These are phyloP conservation scores for Bisporella sp. DNA, from an alignment of 2,329 filamentous ascomycete species.

Conservation along the genomic window DNA sequence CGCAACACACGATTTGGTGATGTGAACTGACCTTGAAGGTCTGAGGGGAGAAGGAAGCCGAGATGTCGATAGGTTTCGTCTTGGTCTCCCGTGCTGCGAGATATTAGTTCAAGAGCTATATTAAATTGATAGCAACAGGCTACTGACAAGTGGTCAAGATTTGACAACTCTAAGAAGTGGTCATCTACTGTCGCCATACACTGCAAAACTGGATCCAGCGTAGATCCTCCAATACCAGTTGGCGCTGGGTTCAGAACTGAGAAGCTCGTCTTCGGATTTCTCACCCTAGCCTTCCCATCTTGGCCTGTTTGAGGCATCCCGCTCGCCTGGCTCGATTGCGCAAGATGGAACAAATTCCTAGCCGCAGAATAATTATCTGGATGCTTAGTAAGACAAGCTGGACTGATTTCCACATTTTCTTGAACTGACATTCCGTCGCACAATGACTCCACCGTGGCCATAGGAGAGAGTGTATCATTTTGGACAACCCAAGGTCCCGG, in stretches of 20 bases:
- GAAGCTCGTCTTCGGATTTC: neutral
- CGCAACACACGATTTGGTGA: neutral
- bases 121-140: neutral
- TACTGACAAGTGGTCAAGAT: neutral
- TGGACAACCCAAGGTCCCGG: neutral
- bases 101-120: neutral
- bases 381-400: neutral
- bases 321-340: neutral
- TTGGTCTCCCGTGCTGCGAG: neutral
- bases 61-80: neutral
- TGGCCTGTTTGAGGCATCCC: neutral
- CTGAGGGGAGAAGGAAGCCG: neutral
- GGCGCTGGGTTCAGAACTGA: neutral
- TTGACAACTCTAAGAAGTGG: conserved; percentile 1
- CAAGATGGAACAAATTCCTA: neutral
- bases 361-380: neutral
- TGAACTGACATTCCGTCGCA: neutral
- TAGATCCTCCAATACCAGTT: neutral
- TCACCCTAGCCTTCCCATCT: neutral
- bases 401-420: neutral
- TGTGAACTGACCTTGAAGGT: neutral
- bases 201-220: neutral
- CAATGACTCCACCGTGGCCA: neutral
- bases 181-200: neutral
- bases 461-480: neutral